These are phyloP conservation scores for Thalassiosira delicatula DNA, from an alignment of 352 stramenopile genomes.

Conservation along the genomic window DNA sequence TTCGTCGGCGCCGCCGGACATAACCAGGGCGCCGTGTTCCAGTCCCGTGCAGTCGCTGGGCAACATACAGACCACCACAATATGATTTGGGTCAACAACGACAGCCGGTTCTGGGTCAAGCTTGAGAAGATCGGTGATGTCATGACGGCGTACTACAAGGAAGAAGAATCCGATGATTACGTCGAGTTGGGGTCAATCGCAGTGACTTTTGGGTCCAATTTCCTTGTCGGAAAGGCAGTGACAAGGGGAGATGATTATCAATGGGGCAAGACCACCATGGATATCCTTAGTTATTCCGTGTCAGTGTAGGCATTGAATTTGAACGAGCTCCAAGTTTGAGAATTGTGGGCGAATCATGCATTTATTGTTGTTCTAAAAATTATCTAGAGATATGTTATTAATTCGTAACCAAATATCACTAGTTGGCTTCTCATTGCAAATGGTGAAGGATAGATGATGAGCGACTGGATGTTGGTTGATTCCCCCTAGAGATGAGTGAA, in stretches of 20 bases:
- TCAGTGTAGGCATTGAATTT: too few species aligned
- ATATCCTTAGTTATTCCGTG: conserved; percentile 11
- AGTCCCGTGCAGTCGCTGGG: conserved; percentile 1
- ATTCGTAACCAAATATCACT: too few species aligned
- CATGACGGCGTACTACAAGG: conserved; percentile 34
- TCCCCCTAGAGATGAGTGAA: too few species aligned
- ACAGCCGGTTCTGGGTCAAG: conserved; percentile 34
- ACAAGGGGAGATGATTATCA: conserved; percentile 9
- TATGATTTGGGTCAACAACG: conserved; percentile 1
- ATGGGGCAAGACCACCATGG: background rate
- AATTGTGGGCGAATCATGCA: too few species aligned
- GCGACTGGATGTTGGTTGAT: too few species aligned
- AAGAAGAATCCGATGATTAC: background rate
- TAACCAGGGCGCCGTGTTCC: background rate
- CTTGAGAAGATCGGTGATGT: conserved; percentile 5
- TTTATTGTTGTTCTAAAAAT: too few species aligned
- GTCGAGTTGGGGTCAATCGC: background rate
- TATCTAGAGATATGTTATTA: too few species aligned
- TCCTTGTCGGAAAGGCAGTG: conserved; percentile 18
- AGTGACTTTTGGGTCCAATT: background rate
- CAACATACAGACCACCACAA: background rate
- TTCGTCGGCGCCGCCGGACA: conserved; percentile 3
- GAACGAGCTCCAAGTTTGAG: too few species aligned
- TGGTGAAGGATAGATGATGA: too few species aligned
- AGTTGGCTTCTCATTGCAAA: too few species aligned